phyloP scores from a whole-genome alignment of 805 yeast genomes.

The Schwanniomyces vanrijiae region DNA sequence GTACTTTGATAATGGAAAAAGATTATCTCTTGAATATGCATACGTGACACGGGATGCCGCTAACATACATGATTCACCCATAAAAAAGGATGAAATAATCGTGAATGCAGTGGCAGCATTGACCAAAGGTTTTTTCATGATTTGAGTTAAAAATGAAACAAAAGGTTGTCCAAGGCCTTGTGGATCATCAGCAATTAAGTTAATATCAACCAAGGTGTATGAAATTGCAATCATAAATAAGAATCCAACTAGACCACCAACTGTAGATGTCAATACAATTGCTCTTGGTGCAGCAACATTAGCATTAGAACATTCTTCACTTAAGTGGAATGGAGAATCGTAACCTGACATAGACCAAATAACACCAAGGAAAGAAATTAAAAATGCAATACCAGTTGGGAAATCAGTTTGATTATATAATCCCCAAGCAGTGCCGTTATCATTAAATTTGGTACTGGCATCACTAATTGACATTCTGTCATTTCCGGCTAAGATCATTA shows the following conservation, averaged over 20 bases:
- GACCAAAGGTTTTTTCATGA: constrained; percentile 39
- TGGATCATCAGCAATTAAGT: constrained; percentile 45
- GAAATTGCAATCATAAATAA: constrained; percentile 60
- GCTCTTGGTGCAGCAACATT: constrained; percentile 66
- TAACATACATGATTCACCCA: constrained; percentile 50
- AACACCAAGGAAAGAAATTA: constrained; percentile 60
- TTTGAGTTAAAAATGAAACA: constrained; percentile 52
- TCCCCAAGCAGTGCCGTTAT: constrained; percentile 52
- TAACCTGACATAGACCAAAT: constrained; percentile 76
- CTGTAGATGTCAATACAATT: constrained; percentile 55
- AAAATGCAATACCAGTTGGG: constrained; percentile 60
- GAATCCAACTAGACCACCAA: constrained; percentile 59
- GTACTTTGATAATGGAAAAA: constrained; percentile 55
- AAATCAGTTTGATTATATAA: constrained; percentile 59
- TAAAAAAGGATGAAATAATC: constrained; percentile 38
- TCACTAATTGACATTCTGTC: constrained; percentile 30
- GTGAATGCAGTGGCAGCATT: constrained; percentile 39
- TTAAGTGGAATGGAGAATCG: constrained; percentile 71
- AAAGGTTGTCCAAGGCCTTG: constrained; percentile 59
- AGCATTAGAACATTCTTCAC: constrained; percentile 73
- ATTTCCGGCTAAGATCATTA: constrained; percentile 55
- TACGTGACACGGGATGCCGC: constrained; percentile 67
- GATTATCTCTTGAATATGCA: constrained; percentile 68
- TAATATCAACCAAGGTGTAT: constrained; percentile 55
- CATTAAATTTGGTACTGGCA: constrained; percentile 46